Percentiles rank a stretch among this genome's conserved stretches.
Evolutionary conservation across 1,284 basidiomycete genomes (phyloP).

Genomic region (Ceratobasidium sp.): DNA sequence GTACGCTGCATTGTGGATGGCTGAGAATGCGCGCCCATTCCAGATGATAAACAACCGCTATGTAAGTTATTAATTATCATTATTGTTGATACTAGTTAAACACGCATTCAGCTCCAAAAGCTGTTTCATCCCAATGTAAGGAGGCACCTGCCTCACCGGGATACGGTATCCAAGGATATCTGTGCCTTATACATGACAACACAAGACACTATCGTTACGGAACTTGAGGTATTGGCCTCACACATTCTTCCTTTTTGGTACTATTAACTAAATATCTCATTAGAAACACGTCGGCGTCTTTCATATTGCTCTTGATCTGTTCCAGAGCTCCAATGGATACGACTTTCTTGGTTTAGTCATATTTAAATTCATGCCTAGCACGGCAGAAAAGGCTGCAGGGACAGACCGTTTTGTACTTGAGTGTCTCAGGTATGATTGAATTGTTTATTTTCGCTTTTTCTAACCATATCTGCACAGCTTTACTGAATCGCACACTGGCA

Average conservation of each 20-base stretch:
- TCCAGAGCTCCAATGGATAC: neutral
- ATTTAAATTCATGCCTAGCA: neutral
- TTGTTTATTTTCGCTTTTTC: neutral
- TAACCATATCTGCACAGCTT: neutral
- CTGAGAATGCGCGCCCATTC: neutral
- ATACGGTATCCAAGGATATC: neutral
- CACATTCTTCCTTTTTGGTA: no score
- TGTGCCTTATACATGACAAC: neutral
- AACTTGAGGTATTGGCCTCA: neutral
- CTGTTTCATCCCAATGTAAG: neutral
- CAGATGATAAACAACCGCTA: neutral
- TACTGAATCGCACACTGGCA: neutral
- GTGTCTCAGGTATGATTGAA: constrained; percentile 6
- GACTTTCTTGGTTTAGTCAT: constrained; percentile 4
- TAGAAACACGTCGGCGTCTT: no score
- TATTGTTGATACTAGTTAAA: no score
- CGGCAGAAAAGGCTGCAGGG: neutral
- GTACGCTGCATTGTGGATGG: neutral
- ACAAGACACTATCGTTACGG: neutral
- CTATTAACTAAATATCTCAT: no score
- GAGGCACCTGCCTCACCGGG: neutral
- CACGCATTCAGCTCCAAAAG: neutral
- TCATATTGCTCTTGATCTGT: constrained; percentile 14
- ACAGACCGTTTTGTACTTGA: neutral
- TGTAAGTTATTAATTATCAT: neutral